phyloP scores from a whole-genome alignment of 2,329 filamentous ascomycete species.

The Neospermospora avenae region DNA sequence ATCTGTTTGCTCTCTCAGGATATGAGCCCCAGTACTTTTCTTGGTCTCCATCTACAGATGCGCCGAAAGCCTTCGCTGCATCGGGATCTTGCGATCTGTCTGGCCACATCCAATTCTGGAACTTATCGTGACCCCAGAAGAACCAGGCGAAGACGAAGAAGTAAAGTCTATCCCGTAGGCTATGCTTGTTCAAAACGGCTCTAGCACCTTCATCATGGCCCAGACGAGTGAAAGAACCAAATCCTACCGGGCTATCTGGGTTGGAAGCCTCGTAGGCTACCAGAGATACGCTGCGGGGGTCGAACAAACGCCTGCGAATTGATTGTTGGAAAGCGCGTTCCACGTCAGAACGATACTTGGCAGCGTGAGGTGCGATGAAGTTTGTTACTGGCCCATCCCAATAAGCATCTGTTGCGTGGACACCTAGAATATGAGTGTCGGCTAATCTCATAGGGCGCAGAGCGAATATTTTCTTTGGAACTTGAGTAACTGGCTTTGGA shows the following conservation, averaged over 20 bases:
- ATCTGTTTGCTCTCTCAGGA: constrained; percentile 23
- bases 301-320: constrained; percentile 8
- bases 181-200: background rate
- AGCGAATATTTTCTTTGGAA: background rate
- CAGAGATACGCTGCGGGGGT: constrained; percentile 10
- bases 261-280: constrained; percentile 19
- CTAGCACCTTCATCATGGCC: constrained; percentile 23
- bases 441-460: constrained; percentile 19
- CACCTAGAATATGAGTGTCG: constrained; percentile 17
- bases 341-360: constrained; percentile 13
- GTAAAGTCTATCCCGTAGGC: background rate
- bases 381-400: constrained; percentile 8
- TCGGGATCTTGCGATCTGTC: constrained; percentile 17
- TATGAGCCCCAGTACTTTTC: constrained; percentile 22
- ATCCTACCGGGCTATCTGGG: constrained; percentile 17
- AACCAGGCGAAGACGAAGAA: constrained; percentile 12
- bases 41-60: constrained; percentile 11
- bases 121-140: constrained; percentile 8
- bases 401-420: constrained; percentile 16
- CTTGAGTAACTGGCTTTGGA: background rate
- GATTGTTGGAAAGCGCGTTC: constrained; percentile 10
- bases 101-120: constrained; percentile 16
- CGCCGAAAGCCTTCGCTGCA: constrained; percentile 3
- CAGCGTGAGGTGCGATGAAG: constrained; percentile 17
- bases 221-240: constrained; percentile 18